Base-by-base conservation (phyloP, 495 filamentous ascomycete species). In the Aspergillus nidulans region DNA sequence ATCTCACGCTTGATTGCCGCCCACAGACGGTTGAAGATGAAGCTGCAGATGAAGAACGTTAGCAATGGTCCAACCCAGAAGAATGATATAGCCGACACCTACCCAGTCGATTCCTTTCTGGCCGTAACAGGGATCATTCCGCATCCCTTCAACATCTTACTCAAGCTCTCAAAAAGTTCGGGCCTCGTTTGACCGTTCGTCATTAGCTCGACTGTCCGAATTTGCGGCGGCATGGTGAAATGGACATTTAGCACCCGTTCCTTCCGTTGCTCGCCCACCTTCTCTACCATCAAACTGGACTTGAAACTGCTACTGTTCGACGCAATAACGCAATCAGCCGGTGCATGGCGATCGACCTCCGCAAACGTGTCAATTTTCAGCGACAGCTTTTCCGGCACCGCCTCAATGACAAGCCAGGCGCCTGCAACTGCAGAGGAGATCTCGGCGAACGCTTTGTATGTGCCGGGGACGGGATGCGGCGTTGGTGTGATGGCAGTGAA, bases 11-110 rank as follows among this genome's bases (percentile, higher is more conserved):
- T 81, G 55, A 82, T 66, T 4, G 79, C 79, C 0, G 77, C 81
- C 80, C 80, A 85, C 21, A 85, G 69, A 0, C 81, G 77, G 48
- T 82, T 82, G 64, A 81, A 77, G 19, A 85, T 73, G 58, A 83
- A 77, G 13, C 67, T 72, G 28, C 24, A 20, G 26, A 5, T 41
- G 4, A 28, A 28, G 9, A 5, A 5, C 4, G 26, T 9, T 28
- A 9, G 26, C 5, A 5, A 28, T 28, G 26, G 4, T 28, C 26
- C 16, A 30, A 44, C 15, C 24, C 26, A 21, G 15, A 55, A 19
- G 52, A 50, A 55, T 9, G 9, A 28, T 4, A 28, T 4, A 28
- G 26, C 26, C 4, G 26, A 28, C 5, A 57, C 59, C n/a, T 45
- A 72, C 52, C 81, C 81, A 6, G 76, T 80, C 2, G 74, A 77